These are phyloP conservation scores for Fusarium veterinarium DNA, from an alignment of 2,329 filamentous ascomycete genomes.

Conservation along the genomic window DNA sequence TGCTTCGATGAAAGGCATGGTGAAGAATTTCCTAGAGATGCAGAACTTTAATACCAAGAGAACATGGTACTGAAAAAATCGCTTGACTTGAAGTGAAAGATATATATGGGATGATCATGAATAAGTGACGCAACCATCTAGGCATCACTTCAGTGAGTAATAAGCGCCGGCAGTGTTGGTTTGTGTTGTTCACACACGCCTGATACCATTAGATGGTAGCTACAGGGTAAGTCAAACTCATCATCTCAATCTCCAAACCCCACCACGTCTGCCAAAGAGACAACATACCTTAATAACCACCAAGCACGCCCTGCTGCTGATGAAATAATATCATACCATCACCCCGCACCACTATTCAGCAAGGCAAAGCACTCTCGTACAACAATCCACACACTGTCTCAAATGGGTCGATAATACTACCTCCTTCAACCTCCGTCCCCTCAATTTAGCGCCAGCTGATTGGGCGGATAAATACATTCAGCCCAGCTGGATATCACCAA, in stretches of 20 bases:
- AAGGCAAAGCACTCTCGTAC: background rate
- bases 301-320: accelerated
- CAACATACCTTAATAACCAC: background rate
- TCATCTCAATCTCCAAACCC: background rate
- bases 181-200: no score
- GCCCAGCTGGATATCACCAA: background rate
- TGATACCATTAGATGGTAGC: accelerated
- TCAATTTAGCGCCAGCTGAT: background rate
- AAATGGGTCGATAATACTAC: background rate
- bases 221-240: background rate
- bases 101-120: no score
- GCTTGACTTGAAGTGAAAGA: no score
- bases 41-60: no score
- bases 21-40: no score
- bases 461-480: conserved; percentile 13
- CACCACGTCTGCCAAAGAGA: background rate
- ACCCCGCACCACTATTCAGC: background rate
- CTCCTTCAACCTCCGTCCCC: accelerated
- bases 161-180: no score
- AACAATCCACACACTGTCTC: accelerated
- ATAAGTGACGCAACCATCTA: no score
- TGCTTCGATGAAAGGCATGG: background rate
- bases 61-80: no score
- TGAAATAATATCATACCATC: background rate
- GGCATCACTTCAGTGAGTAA: no score